A percentile compares a stretch with the other conserved stretches of the same genome.
phyloP scores from a whole-genome alignment of 1,284 basidiomycete genomes.

The Microbotryum scabiosae region DNA sequence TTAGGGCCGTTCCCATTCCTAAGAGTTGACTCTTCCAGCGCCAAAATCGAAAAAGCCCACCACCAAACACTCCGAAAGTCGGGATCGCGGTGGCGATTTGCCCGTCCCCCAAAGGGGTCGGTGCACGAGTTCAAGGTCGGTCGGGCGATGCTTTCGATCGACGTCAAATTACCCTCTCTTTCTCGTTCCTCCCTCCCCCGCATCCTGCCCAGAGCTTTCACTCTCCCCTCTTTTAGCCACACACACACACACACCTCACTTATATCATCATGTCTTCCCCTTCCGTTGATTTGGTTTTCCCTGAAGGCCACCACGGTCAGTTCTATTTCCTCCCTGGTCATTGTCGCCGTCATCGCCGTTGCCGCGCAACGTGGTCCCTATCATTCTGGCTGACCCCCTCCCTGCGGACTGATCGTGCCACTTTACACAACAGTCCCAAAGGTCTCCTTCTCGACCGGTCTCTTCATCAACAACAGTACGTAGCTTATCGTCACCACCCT shows the following conservation, averaged over 20 bases:
- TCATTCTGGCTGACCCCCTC: neutral
- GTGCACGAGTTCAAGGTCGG: no score
- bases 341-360: slow-evolving; percentile 9
- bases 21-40: no score
- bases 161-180: no score
- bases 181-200: no score
- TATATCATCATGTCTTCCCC: slow-evolving; percentile 28
- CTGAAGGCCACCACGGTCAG: slow-evolving; percentile 27
- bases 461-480: slow-evolving; percentile 78
- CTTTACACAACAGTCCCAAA: neutral
- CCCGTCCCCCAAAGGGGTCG: no score
- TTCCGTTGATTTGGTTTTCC: slow-evolving; percentile 37
- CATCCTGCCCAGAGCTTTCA: neutral
- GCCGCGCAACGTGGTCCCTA: neutral
- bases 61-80: no score
- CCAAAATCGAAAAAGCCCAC: no score
- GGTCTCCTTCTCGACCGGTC: slow-evolving; percentile 53
- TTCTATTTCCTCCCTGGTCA: slow-evolving; percentile 9
- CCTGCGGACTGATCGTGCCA: neutral
- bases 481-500: slow-evolving; percentile 55
- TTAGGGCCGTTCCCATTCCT: no score
- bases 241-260: slow-evolving; percentile 2
- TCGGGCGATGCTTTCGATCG: no score
- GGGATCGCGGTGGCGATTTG: no score
- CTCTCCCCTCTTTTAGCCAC: neutral